Conservation (phyloP, 768 basidiomycete species). For the Hypholoma sublateritium region DNA sequence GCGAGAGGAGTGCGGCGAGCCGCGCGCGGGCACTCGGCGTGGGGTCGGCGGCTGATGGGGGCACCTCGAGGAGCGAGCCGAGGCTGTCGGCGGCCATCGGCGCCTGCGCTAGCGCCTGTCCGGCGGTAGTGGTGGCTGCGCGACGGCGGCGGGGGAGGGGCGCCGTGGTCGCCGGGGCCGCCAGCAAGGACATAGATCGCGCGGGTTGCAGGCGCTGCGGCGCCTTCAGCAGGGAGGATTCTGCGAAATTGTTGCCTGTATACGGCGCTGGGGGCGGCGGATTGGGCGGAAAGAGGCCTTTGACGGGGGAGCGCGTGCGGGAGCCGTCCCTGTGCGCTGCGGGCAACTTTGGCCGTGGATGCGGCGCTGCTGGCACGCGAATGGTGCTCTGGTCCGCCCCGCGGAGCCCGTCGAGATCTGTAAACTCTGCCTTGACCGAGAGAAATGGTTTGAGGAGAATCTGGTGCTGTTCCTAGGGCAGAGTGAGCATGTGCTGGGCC, state of each 20-base stretch:
- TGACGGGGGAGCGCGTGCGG: constrained; percentile 29
- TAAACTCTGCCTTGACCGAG: constrained; percentile 60
- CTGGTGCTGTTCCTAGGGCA: constrained; percentile 38
- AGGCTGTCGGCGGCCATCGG: background rate
- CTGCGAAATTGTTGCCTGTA: background rate
- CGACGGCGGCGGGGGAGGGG: background rate
- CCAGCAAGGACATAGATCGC: background rate
- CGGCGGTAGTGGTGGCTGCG: background rate
- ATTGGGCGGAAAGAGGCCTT: constrained; percentile 22
- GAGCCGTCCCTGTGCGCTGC: constrained; percentile 18
- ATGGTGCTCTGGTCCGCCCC: constrained; percentile 40
- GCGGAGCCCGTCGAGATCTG: constrained; percentile 58
- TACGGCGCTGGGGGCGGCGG: background rate
- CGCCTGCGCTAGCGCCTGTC: too few relatives aligned
- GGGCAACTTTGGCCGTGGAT: constrained; percentile 2
- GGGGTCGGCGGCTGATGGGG: background rate
- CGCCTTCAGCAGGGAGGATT: too few relatives aligned
- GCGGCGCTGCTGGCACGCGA: constrained; percentile 25
- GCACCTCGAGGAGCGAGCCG: background rate
- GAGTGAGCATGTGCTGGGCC: background rate
- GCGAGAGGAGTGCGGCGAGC: background rate
- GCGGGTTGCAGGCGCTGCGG: background rate
- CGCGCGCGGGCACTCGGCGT: background rate
- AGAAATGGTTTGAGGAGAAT: constrained; percentile 43
- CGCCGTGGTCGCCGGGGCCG: background rate